These are phyloP conservation scores for Mesembryanthemum crystallinum DNA, from an alignment of 148 eudicot species.

Conservation along the genomic window DNA sequence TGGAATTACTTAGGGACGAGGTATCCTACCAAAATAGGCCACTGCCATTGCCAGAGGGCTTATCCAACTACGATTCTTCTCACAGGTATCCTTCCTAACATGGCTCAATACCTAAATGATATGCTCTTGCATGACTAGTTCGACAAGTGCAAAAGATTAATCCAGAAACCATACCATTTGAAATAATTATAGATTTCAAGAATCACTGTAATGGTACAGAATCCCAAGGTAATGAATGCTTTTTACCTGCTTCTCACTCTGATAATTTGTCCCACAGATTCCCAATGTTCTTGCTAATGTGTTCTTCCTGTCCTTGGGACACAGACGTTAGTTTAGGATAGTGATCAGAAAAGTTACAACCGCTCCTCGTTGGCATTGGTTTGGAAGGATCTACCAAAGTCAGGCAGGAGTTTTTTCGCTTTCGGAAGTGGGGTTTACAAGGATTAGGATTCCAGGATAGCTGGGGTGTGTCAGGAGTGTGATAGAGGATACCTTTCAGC, in stretches of 20 bases:
- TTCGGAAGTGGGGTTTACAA: slow-evolving; percentile 30
- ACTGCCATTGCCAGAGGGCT: neutral
- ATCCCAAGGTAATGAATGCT: neutral
- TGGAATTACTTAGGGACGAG: no score
- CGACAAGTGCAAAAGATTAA: neutral
- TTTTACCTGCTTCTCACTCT: slow-evolving; percentile 65
- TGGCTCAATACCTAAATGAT: neutral
- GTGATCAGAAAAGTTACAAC: slow-evolving; percentile 34
- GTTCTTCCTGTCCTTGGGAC: slow-evolving; percentile 52
- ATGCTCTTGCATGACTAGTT: neutral
- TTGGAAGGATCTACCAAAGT: slow-evolving; percentile 48
- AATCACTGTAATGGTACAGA: neutral
- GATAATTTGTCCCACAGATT: slow-evolving; percentile 48
- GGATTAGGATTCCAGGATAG: slow-evolving; percentile 32
- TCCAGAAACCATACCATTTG: neutral
- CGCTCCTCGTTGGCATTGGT: slow-evolving; percentile 51
- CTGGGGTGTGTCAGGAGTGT: slow-evolving; percentile 36
- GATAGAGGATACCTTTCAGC: slow-evolving; percentile 78
- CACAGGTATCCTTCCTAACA: neutral
- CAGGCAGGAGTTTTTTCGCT: slow-evolving; percentile 41
- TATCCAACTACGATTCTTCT: no score
- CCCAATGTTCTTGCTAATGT: slow-evolving; percentile 44
- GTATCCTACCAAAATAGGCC: neutral
- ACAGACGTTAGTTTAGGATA: slow-evolving; percentile 46
- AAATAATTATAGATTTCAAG: neutral